Base-by-base conservation (phyloP, 2,329 filamentous ascomycete genomes). In the Penicillium sp. region DNA sequence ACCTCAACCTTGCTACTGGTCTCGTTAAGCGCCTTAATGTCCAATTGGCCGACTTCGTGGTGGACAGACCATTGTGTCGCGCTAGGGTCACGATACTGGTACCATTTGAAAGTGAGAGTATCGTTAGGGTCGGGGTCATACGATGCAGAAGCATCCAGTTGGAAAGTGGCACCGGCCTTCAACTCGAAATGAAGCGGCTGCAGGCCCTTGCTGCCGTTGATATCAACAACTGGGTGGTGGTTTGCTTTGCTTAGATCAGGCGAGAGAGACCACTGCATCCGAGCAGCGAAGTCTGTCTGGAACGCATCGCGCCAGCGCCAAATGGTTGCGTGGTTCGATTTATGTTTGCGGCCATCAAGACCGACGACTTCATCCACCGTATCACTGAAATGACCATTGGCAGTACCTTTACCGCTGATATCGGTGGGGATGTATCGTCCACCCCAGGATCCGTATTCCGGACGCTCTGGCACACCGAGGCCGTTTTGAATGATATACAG, bases 231-330 rank as follows among this genome's bases (percentile, higher is more conserved):
- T 24, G 60, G 60, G 18, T 61, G 55, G 26, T 66, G 60, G 24
- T 66, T 65, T 26, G 51, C 52, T 55, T 42, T 63, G 54, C 55
- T 32, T 10, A 47, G 15, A 29, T 60, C 37, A 21, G 52, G 24
- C 1, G 55, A 51, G 3, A 75, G 63, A 12, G 68, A 79, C 80
- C 70, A 82, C 59, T 73, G 75, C 59, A 78, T 80, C 21, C 70
- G 68, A 20, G 71, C 80, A 8, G 70, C 79, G 61, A 77, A 82
- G 48, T 81, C 78, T 41, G 77, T 75, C 62, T 81, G 78, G 50
- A 76, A 82, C 0, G 79, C 77, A 46, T 76, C 68, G 12, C 79
- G 64, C 80, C 79, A 82, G n/a, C 79, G 68, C 79, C 80, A 82
- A 26, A 82, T 76, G 0, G 77, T 79, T 2, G 78, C 78, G 18